Evolutionary conservation across 2,329 filamentous ascomycete genomes (phyloP).

Genomic region (Hawksworthiomyces lignivorus): DNA sequence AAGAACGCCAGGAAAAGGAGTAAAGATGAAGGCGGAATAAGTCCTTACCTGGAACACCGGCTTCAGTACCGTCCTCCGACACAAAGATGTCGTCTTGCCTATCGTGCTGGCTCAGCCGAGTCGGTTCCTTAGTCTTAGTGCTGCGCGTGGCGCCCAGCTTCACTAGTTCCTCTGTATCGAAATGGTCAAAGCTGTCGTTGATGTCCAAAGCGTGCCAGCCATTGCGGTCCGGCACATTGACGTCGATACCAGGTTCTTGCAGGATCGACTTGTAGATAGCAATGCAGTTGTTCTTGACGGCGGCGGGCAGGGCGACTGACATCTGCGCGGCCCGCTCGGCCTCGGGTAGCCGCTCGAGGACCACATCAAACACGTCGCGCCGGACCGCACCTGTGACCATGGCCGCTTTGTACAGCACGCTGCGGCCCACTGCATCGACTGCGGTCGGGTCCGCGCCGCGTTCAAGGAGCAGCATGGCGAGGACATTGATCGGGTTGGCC

Average conservation of each 20-base stretch:
- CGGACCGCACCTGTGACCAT: background rate
- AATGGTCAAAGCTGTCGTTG: no score
- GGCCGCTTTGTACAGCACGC: conserved; percentile 2
- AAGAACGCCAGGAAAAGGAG: background rate
- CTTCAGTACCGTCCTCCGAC: conserved; percentile 1
- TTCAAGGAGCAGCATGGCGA: background rate
- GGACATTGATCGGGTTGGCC: background rate
- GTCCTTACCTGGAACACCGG: background rate
- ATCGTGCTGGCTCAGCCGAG: background rate
- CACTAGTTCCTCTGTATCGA: background rate
- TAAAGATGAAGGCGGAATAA: background rate
- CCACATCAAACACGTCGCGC: background rate
- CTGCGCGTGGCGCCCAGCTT: background rate
- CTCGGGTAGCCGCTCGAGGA: background rate
- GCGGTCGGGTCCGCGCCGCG: background rate
- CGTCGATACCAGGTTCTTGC: background rate
- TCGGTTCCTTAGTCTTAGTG: background rate
- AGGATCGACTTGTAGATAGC: background rate
- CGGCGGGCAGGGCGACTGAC: background rate
- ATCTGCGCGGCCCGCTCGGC: background rate
- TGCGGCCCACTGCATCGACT: background rate
- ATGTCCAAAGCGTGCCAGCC: conserved; percentile 8
- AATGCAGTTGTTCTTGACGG: background rate
- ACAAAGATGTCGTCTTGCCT: background rate
- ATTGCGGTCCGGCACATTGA: conserved; percentile 5